These are phyloP conservation scores for Coccomyxa sp. DNA, from an alignment of 139 green algal genomes.

Conservation along the genomic window DNA sequence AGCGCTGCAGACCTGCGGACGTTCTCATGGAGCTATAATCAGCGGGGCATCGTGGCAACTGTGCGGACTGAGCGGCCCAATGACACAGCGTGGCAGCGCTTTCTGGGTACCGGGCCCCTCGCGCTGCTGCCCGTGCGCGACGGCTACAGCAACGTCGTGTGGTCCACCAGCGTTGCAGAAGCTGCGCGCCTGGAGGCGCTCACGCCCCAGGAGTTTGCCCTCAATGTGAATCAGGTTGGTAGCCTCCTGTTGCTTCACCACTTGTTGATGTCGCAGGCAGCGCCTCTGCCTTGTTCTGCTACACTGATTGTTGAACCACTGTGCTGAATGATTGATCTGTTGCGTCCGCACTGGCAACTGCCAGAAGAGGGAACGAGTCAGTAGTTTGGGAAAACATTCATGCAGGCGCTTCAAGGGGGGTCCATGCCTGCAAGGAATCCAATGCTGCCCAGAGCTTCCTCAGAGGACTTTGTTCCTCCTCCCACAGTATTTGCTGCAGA, in stretches of 20 bases:
- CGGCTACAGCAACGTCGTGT: constrained; percentile 74
- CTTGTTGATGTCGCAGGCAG: no score
- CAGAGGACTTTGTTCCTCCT: constrained; percentile 5
- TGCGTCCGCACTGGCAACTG: no score
- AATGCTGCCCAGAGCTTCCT: background rate
- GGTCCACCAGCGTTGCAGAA: constrained; percentile 51
- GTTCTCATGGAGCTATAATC: constrained; percentile 49
- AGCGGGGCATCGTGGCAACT: constrained; percentile 64
- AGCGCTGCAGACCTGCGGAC: constrained; percentile 11
- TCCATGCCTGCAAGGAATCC: background rate
- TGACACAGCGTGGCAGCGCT: constrained; percentile 72
- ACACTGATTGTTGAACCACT: no score
- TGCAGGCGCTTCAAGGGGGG: constrained; percentile 21
- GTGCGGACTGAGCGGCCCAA: constrained; percentile 31
- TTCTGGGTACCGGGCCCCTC: constrained; percentile 73
- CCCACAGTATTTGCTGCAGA: background rate
- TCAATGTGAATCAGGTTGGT: constrained; percentile 32
- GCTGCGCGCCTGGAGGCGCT: constrained; percentile 50
- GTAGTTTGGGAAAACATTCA: background rate
- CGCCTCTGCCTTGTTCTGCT: no score
- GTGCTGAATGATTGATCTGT: no score
- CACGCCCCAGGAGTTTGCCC: constrained; percentile 13
- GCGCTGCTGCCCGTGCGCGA: constrained; percentile 70
- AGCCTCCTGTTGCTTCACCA: no score
- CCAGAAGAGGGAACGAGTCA: no score